Evolutionary conservation across 176 grass and related monocot species (phyloP).

Genomic region (Themeda triandra): DNA sequence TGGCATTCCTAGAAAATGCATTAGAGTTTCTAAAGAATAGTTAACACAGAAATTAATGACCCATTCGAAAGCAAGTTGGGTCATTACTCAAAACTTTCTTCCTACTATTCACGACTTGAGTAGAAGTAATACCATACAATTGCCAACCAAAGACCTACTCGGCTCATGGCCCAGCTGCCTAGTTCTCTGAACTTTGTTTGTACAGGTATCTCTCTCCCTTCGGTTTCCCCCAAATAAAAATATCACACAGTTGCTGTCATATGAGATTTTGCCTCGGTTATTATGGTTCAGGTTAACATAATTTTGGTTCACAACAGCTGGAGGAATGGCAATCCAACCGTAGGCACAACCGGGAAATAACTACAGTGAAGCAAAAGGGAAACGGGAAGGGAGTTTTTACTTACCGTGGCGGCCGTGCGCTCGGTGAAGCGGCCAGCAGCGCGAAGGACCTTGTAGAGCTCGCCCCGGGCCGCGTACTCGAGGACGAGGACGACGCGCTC

Average conservation of each 20-base stretch:
- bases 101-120: background rate
- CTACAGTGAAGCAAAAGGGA: background rate
- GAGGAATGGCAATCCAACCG: background rate
- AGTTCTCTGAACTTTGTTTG: no score
- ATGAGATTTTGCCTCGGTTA: background rate
- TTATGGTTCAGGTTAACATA: background rate
- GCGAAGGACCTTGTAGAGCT: conserved; percentile 82
- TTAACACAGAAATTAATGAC: background rate
- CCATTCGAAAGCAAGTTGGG: background rate
- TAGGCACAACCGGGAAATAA: background rate
- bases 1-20: background rate
- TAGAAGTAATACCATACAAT: conserved; percentile 7
- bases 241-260: background rate
- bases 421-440: conserved; percentile 60
- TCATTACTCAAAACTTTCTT: background rate
- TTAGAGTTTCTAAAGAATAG: background rate
- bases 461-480: conserved; percentile 68
- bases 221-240: no score
- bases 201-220: no score
- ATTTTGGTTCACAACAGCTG: background rate
- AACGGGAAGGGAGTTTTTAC: conserved; percentile 22
- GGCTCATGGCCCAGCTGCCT: no score
- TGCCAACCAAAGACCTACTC: no score
- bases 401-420: conserved; percentile 64
- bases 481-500: conserved; percentile 78